Conservation (phyloP, 73 alveolate genomes). For the Uronychia binucleata region DNA sequence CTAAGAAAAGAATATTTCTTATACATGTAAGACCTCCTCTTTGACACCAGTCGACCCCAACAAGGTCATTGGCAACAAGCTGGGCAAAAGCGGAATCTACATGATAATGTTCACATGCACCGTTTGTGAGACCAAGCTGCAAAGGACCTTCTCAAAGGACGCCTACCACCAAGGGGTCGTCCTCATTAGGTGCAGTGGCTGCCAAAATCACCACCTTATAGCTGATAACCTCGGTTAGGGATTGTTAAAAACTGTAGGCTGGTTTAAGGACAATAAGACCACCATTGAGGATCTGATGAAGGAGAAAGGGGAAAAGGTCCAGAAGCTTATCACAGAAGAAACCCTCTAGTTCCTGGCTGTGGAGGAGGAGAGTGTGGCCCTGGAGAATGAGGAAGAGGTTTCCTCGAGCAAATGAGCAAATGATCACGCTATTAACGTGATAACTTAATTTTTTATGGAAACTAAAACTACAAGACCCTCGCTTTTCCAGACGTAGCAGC, state of each 20-base stretch:
- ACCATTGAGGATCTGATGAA: slow-evolving; percentile 76
- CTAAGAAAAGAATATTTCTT: slow-evolving; percentile 5
- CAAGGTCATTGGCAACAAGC: background rate
- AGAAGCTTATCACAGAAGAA: slow-evolving; percentile 15
- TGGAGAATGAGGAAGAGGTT: no score
- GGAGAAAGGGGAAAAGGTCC: slow-evolving; percentile 62
- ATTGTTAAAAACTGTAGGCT: background rate
- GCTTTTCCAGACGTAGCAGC: no score
- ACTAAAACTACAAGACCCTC: no score
- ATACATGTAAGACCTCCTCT: background rate
- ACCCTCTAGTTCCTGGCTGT: slow-evolving; percentile 9
- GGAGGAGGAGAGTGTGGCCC: background rate
- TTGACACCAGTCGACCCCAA: background rate
- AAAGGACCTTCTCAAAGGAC: slow-evolving; percentile 69
- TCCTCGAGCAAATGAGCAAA: no score
- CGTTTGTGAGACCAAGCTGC: slow-evolving; percentile 58
- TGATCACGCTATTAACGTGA: no score
- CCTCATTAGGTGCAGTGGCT: slow-evolving; percentile 82
- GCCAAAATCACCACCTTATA: slow-evolving; percentile 85
- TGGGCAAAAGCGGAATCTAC: slow-evolving; percentile 28
- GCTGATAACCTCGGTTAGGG: slow-evolving; percentile 90
- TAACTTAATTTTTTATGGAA: no score
- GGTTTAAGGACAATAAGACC: slow-evolving; percentile 72
- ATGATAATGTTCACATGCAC: slow-evolving; percentile 74
- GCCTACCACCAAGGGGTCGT: slow-evolving; percentile 91